Percentiles rank a stretch among this genome's conserved stretches.
These are phyloP conservation scores for Leucosporidium scottii DNA, from an alignment of 768 basidiomycete species.

Conservation along the genomic window DNA sequence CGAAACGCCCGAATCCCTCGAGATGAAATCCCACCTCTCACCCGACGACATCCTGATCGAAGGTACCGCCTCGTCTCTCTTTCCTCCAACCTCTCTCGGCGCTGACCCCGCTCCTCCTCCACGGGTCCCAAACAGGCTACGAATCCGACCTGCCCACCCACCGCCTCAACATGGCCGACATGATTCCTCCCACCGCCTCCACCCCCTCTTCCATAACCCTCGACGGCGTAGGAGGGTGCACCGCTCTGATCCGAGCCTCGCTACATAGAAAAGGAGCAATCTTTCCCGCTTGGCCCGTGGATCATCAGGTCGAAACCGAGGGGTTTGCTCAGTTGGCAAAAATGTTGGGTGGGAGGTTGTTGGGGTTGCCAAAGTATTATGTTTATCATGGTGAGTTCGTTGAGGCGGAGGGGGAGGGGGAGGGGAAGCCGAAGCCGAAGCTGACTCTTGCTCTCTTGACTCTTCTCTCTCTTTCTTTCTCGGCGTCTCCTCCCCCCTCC, in stretches of 20 bases:
- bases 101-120: not conserved
- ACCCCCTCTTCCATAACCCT: constrained; percentile 14
- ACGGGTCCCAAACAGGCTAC: constrained; percentile 23
- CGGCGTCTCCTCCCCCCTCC: no score
- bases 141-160: constrained; percentile 19
- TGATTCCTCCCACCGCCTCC: constrained; percentile 5
- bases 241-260: constrained; percentile 28
- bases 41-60: constrained; percentile 27
- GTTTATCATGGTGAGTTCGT: constrained; percentile 20
- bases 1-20: constrained; percentile 31
- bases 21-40: constrained; percentile 2
- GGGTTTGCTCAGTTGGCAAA: constrained; percentile 33
- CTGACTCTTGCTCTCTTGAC: no score
- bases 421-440: no score
- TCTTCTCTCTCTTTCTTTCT: no score
- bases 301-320: constrained; percentile 35
- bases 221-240: constrained; percentile 33
- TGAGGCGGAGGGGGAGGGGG: no score
- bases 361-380: constrained; percentile 15
- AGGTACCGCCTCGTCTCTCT: constrained; percentile 4
- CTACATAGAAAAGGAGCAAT: constrained; percentile 31
- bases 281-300: constrained; percentile 32
- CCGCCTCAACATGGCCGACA: constrained; percentile 30
- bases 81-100: not conserved
- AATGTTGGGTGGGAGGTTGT: constrained; percentile 12